Evolutionary conservation across 2,329 filamentous ascomycete genomes (phyloP).

Genomic region (Ramularia endophylla): DNA sequence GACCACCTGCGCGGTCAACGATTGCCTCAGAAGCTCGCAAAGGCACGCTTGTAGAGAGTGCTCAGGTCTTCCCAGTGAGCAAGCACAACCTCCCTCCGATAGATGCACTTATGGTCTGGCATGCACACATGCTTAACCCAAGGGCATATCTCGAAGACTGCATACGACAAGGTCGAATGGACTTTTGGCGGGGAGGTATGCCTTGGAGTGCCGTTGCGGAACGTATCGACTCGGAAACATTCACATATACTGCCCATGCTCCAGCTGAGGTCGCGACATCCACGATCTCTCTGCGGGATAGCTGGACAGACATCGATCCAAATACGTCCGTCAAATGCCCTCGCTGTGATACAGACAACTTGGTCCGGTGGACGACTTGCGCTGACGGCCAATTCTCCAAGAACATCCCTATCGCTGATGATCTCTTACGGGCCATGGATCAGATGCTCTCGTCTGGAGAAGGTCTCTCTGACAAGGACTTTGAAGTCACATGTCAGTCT

Average conservation of each 20-base stretch:
- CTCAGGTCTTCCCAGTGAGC: constrained; percentile 3
- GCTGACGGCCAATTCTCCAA: constrained; percentile 25
- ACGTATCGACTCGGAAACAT: constrained; percentile 52
- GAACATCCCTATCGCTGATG: constrained; percentile 9
- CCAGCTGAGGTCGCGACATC: constrained; percentile 34
- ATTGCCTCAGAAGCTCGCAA: constrained; percentile 10
- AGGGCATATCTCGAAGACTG: constrained; percentile 69
- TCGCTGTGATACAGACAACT: constrained; percentile 38
- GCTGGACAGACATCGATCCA: constrained; percentile 44
- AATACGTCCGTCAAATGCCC: constrained; percentile 52
- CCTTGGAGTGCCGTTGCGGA: constrained; percentile 58
- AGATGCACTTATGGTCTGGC: constrained; percentile 76
- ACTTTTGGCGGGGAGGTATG: constrained; percentile 57
- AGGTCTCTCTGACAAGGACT: constrained; percentile 57
- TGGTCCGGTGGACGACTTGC: constrained; percentile 55
- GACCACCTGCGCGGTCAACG: constrained; percentile 5
- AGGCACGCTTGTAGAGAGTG: constrained; percentile 14
- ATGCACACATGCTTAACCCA: constrained; percentile 73
- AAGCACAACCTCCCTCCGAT: constrained; percentile 24
- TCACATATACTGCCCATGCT: constrained; percentile 49
- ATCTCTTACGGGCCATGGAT: constrained; percentile 31
- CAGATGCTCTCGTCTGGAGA: constrained; percentile 35
- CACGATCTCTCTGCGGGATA: constrained; percentile 55
- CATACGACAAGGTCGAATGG: constrained; percentile 51
- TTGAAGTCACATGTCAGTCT: constrained; percentile 44